Percentiles rank a stretch among this genome's conserved stretches.
These are phyloP conservation scores for Colletotrichum lupini DNA, from an alignment of 2,329 filamentous ascomycete species.

Conservation along the genomic window DNA sequence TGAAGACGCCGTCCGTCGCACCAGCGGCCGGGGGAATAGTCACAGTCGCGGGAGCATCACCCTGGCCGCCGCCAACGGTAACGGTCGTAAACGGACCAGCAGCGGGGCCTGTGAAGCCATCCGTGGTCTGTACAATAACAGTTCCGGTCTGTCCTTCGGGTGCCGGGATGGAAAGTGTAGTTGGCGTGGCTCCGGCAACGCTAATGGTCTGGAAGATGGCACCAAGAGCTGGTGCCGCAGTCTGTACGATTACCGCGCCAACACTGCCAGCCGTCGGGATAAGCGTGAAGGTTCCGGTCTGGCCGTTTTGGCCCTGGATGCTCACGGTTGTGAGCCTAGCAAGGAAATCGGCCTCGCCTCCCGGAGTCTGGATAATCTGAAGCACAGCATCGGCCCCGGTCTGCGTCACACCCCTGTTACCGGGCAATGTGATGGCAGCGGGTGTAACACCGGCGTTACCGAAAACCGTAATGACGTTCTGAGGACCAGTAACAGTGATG, in stretches of 20 bases:
- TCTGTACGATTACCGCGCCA: constrained; percentile 24
- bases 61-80: constrained; percentile 9
- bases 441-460: constrained; percentile 24
- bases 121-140: constrained; percentile 13
- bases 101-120: constrained; percentile 15
- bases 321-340: constrained; percentile 15
- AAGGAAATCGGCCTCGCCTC: constrained; percentile 11
- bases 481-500: constrained; percentile 17
- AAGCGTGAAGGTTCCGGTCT: constrained; percentile 7
- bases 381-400: not conserved
- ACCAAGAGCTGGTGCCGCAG: not conserved
- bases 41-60: not conserved
- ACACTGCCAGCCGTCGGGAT: constrained; percentile 14
- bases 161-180: constrained; percentile 16
- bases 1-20: not conserved
- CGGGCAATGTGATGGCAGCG: constrained; percentile 5
- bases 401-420: not conserved
- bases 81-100: constrained; percentile 13
- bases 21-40: constrained; percentile 11
- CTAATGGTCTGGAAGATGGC: constrained; percentile 3
- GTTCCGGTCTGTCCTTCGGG: constrained; percentile 21
- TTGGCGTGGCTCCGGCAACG: constrained; percentile 9
- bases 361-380: constrained; percentile 26
- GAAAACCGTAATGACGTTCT: constrained; percentile 22
- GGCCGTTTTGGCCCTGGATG: not conserved